Base-by-base conservation (phyloP, 306 rosid genomes). In the Phaseolus lunatus region DNA sequence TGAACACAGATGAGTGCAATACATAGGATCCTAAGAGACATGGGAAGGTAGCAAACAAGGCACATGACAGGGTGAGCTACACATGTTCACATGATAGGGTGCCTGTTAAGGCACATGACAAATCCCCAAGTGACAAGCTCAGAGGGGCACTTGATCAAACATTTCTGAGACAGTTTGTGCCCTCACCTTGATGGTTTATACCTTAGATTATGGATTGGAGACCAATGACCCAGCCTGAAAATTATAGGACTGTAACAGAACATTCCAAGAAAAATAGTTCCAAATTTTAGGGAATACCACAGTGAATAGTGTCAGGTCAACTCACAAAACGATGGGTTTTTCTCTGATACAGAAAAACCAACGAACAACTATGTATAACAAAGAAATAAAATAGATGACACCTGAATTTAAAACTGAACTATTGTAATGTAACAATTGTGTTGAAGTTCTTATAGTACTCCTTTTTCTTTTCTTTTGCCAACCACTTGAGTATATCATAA, bases 401-500 rank as follows among this genome's bases (percentile, higher is more conserved):
- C n/a, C 65, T 13, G n/a, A 65, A 37, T 29, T 13, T 41, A 65
- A 57, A 50, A 74, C 45, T 44, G 79, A n/a, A 33, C 5, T 63
- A 75, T 67, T 68, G 18, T 39, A 67, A 68, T 68, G 18, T 39
- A 67, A 68, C 35, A 33, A 65, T 23, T 54, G 39, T 24, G 27
- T 61, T 77, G 23, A 43, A 62, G 45, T 72, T 75, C 59, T 82
- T 61, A 58, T 37, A 71, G 16, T 8, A 23, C 27, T 63, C 35
- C 43, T 27, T 39, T 41, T 22, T 54, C 41, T 52, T 31, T 59
- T 52, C 3, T 41, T 22, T 62, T 68, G 67, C 23, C 53, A 19
- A 54, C 29, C 59, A 74, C 27, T 76, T 19, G 76, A 56, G 74
- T 74, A 56, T 50, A 52, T 52, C 70, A 44, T 35, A 33, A 72